Conservation (phyloP, 352 stramenopile genomes). For the Globisporangium perplexum region DNA sequence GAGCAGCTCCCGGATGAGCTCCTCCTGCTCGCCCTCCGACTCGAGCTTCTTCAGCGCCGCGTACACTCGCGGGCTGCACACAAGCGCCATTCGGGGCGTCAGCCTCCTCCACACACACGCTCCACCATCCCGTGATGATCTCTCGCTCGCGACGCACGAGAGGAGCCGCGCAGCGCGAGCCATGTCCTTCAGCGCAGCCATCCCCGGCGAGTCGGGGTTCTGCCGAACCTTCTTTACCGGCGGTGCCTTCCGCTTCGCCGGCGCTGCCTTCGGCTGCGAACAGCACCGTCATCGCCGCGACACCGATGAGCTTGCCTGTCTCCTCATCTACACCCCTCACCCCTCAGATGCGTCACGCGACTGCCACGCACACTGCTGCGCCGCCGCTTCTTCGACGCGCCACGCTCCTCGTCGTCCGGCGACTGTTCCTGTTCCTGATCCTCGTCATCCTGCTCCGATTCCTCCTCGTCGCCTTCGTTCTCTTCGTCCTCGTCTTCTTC, state of each 20-base stretch:
- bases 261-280: neutral
- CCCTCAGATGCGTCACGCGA: too few relatives aligned
- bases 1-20: constrained; percentile 52
- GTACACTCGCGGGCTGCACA: constrained; percentile 57
- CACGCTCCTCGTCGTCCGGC: neutral
- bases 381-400: constrained; percentile 10
- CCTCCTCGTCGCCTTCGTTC: constrained; percentile 8
- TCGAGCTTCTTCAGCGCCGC: constrained; percentile 36
- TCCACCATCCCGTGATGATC: too few relatives aligned
- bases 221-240: constrained; percentile 20
- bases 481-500: constrained; percentile 16
- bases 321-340: too few relatives aligned
- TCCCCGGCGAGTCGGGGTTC: constrained; percentile 32
- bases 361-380: neutral
- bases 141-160: constrained; percentile 57
- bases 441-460: constrained; percentile 15
- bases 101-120: neutral
- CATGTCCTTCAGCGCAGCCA: constrained; percentile 64
- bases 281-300: neutral
- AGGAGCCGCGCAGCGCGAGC: constrained; percentile 58
- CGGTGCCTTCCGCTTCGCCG: constrained; percentile 10
- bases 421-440: constrained; percentile 12
- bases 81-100: neutral
- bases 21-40: constrained; percentile 42
- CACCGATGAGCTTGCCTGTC: too few relatives aligned